Conservation (phyloP, 139 green algal species). For the Spirogloea muscicola region DNA sequence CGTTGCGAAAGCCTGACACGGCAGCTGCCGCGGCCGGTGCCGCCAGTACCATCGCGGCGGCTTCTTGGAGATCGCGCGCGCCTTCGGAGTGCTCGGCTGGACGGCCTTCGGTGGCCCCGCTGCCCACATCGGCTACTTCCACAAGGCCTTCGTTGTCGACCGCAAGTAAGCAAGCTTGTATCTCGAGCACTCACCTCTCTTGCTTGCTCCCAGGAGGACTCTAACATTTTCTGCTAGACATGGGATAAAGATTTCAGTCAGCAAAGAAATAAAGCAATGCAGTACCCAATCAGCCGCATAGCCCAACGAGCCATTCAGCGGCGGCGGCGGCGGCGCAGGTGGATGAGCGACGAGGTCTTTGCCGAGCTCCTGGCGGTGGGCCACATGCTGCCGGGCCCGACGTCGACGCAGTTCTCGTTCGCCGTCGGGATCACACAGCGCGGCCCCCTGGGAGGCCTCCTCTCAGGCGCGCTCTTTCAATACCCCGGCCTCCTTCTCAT, state of each 20-base stretch:
- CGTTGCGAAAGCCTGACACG: too few species aligned
- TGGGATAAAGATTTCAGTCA: too few species aligned
- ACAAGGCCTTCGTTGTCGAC: constrained; percentile 66
- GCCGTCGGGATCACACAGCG: constrained; percentile 76
- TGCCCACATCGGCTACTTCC: constrained; percentile 73
- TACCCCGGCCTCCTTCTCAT: constrained; percentile 80
- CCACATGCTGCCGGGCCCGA: constrained; percentile 77
- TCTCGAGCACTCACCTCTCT: too few species aligned
- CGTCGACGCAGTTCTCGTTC: constrained; percentile 77
- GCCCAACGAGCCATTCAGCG: neutral
- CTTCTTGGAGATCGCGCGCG: too few species aligned
- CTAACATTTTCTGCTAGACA: too few species aligned
- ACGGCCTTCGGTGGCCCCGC: constrained; percentile 62
- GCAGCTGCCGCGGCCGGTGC: too few species aligned
- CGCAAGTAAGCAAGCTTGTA: too few species aligned
- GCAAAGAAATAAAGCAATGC: too few species aligned
- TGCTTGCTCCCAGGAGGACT: too few species aligned
- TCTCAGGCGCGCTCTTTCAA: constrained; percentile 76
- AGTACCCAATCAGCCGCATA: too few species aligned
- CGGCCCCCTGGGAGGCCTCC: constrained; percentile 61
- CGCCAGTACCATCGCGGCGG: too few species aligned
- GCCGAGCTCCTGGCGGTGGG: constrained; percentile 84
- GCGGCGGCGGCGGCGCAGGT: constrained; percentile 39
- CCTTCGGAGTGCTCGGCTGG: constrained; percentile 85
- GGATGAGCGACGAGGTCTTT: constrained; percentile 72